Evolutionary conservation across 768 basidiomycete species (phyloP), one percentile per base, ranked within the genome.

Genomic region (Pleurotus platypus): DNA sequence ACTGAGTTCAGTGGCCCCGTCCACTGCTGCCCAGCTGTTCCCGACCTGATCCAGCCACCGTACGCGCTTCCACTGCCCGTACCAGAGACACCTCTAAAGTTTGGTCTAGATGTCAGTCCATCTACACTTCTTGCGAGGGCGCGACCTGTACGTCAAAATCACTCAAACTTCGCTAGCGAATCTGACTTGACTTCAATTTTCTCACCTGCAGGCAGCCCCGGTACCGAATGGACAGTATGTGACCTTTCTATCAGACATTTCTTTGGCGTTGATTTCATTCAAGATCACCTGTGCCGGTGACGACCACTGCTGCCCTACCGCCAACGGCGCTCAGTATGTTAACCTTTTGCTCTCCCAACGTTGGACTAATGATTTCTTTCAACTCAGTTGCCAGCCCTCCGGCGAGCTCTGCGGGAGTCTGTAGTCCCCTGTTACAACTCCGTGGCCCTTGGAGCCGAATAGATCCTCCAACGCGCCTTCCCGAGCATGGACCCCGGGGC

Each of bases 351-450:
- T 54, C 37, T 24, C 42, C 35, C 11, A 16, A 18, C 13, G 20
- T 42, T 39, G 18, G 46, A 20, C 24, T 16, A 26, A 24, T 24
- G 46, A 16, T 20, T 15, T 11, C 11, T 40, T 26, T n/a, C 5
- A 26, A 26, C 16, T n/a, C n/a, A 54, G 51, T 11, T 54, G 51
- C 22, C 51, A 54, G 42, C 51, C 51, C 39, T 40, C 22, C 22
- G 51, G 51, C n/a, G 51, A 39, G 15, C 51, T 54, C 38, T 54
- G 51, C n/a, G n/a, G n/a, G n/a, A n/a, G n/a, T n/a, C n/a, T n/a
- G n/a, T n/a, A n/a, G n/a, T n/a, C n/a, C n/a, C n/a, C n/a, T n/a
- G n/a, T n/a, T n/a, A n/a, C n/a, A n/a, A n/a, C n/a, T n/a, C n/a
- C n/a, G n/a, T n/a, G n/a, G n/a, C n/a, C n/a, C n/a, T n/a, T n/a